A percentile compares a stretch with the other conserved stretches of the same genome.
Evolutionary conservation across 176 grass and related monocot genomes (phyloP).

Genomic region (Alloteropsis semialata): DNA sequence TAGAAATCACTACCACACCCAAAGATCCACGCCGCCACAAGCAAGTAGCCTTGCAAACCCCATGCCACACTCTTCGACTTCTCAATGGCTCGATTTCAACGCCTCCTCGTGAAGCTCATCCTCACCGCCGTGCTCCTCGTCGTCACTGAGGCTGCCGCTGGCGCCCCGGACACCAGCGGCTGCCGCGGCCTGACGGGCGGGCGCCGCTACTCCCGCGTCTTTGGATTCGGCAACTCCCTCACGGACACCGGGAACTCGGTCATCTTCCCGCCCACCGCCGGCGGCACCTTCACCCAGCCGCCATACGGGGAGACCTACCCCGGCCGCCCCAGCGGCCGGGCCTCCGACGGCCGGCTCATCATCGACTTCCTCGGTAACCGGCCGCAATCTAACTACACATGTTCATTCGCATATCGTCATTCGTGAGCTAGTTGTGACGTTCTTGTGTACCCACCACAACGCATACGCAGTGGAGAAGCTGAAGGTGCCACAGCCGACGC

Average conservation of each 20-base stretch:
- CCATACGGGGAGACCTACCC: slow-evolving; percentile 20
- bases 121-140: not conserved
- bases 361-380: slow-evolving; percentile 42
- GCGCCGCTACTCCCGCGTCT: slow-evolving; percentile 9
- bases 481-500: slow-evolving; percentile 23
- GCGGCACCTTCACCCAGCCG: not conserved
- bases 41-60: too few relatives aligned
- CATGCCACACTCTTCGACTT: too few relatives aligned
- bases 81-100: not conserved
- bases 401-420: too few relatives aligned
- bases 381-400: too few relatives aligned
- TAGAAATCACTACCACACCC: too few relatives aligned
- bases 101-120: too few relatives aligned
- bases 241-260: slow-evolving; percentile 11
- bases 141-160: not conserved
- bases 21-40: too few relatives aligned
- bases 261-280: not conserved
- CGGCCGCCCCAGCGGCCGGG: slow-evolving; percentile 13
- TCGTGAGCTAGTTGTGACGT: too few relatives aligned
- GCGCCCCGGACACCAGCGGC: not conserved
- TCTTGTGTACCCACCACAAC: not conserved
- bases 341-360: slow-evolving; percentile 1
- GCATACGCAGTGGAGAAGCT: slow-evolving; percentile 38
- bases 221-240: slow-evolving; percentile 28
- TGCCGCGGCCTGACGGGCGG: not conserved